Conservation (phyloP, 78 protist genomes). For the Cavenderia fasciculata region DNA sequence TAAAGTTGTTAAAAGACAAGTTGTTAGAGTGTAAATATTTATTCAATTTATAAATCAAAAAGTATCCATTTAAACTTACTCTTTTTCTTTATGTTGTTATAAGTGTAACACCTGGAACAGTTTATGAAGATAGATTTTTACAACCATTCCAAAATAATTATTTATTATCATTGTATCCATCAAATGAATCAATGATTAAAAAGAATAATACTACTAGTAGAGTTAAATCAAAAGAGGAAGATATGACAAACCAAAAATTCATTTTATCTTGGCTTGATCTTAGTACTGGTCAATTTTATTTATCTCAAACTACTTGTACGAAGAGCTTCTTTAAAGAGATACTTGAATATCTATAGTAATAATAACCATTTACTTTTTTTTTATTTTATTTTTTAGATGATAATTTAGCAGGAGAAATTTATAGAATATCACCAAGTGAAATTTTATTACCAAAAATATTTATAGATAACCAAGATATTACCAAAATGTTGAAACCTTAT, state of each 20-base stretch:
- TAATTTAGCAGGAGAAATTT: conserved; percentile 10
- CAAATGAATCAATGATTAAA: too few relatives aligned
- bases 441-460: conserved; percentile 7
- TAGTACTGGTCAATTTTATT: conserved; percentile 57
- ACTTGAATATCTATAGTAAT: background rate
- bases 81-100: background rate
- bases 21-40: conserved; percentile 10
- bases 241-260: background rate
- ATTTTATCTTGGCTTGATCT: conserved; percentile 67
- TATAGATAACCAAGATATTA: background rate
- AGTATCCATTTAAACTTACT: too few relatives aligned
- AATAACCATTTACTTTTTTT: background rate
- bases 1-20: conserved; percentile 31
- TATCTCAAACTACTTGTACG: conserved; percentile 9
- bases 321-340: too few relatives aligned
- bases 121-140: conserved; percentile 41
- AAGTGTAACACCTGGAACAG: conserved; percentile 64
- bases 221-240: background rate
- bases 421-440: conserved; percentile 44
- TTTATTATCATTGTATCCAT: conserved; percentile 11
- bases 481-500: conserved; percentile 18
- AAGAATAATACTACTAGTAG: too few relatives aligned
- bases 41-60: too few relatives aligned
- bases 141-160: conserved; percentile 21
- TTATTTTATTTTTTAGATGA: conserved; percentile 1